phyloP scores from a whole-genome alignment of 495 filamentous ascomycete species.

The Penicillium psychrofluorescens region DNA sequence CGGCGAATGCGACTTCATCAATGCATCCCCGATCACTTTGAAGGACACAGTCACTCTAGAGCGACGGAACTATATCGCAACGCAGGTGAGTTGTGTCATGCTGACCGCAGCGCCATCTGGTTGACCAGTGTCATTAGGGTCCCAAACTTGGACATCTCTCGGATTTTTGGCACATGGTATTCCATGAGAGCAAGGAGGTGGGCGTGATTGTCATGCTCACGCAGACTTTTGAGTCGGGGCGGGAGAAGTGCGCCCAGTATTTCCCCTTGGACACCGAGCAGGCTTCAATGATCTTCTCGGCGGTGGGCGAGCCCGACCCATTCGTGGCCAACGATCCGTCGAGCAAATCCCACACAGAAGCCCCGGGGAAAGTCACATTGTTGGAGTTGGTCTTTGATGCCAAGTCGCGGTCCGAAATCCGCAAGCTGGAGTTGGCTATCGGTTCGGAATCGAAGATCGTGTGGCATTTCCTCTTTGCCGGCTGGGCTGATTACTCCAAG shows the following conservation, averaged over 20 bases:
- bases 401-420: constrained; percentile 46
- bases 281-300: constrained; percentile 55
- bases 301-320: constrained; percentile 29
- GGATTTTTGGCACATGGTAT: constrained; percentile 95
- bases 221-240: constrained; percentile 71
- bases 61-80: constrained; percentile 58
- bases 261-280: constrained; percentile 60
- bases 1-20: constrained; percentile 85
- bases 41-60: constrained; percentile 44
- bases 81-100: constrained; percentile 42
- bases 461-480: constrained; percentile 85
- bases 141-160: constrained; percentile 62
- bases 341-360: constrained; percentile 1
- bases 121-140: constrained; percentile 45
- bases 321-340: constrained; percentile 18
- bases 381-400: constrained; percentile 37
- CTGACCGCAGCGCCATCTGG: neutral
- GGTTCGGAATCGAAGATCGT: constrained; percentile 61
- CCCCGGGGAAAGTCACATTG: constrained; percentile 40
- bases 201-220: constrained; percentile 96
- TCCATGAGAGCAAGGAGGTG: constrained; percentile 70
- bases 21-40: constrained; percentile 81
- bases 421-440: constrained; percentile 47
- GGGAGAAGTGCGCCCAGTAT: constrained; percentile 89
- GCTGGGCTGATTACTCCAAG: constrained; percentile 91